Percentiles rank a stretch among this genome's conserved stretches.
Conservation (phyloP, 352 stramenopile genomes). For the Phytopythium chamaehyphon region DNA sequence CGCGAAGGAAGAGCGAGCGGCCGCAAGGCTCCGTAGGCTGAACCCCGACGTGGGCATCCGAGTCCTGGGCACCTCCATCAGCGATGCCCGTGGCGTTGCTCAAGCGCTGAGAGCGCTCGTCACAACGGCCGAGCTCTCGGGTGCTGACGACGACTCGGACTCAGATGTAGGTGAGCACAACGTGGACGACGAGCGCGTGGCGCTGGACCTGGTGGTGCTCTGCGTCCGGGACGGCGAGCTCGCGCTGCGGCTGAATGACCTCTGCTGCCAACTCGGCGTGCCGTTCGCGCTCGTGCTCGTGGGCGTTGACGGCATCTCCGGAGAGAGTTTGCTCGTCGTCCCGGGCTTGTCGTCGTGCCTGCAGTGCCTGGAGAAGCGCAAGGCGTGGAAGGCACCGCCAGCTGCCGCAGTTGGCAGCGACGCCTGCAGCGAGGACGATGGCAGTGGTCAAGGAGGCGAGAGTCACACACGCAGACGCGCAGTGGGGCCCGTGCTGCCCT, state of each 20-base stretch:
- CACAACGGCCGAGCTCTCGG: neutral
- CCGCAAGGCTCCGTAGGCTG: slow-evolving; percentile 11
- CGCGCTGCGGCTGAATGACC: slow-evolving; percentile 35
- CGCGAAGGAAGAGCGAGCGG: slow-evolving; percentile 25
- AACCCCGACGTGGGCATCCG: slow-evolving; percentile 31
- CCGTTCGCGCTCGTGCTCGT: slow-evolving; percentile 28
- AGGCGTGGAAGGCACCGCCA: slow-evolving; percentile 19
- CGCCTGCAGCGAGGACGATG: neutral
- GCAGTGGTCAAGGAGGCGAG: neutral
- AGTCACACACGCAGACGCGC: neutral
- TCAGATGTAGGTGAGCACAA: slow-evolving; percentile 2
- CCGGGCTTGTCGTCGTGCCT: slow-evolving; percentile 37
- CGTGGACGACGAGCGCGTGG: neutral
- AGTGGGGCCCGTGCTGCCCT: slow-evolving; percentile 17
- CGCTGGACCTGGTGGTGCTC: slow-evolving; percentile 28
- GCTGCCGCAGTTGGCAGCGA: neutral
- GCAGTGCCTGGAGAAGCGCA: slow-evolving; percentile 43
- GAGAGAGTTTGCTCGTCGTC: slow-evolving; percentile 28
- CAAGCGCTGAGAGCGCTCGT: slow-evolving; percentile 10
- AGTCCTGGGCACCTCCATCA: slow-evolving; percentile 10
- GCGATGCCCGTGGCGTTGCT: slow-evolving; percentile 6
- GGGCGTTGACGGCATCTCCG: slow-evolving; percentile 31
- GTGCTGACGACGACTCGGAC: neutral
- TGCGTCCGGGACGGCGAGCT: slow-evolving; percentile 20
- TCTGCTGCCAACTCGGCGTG: slow-evolving; percentile 31